Conservation (phyloP, 1,284 basidiomycete genomes). For the Austroboletus niveus region DNA sequence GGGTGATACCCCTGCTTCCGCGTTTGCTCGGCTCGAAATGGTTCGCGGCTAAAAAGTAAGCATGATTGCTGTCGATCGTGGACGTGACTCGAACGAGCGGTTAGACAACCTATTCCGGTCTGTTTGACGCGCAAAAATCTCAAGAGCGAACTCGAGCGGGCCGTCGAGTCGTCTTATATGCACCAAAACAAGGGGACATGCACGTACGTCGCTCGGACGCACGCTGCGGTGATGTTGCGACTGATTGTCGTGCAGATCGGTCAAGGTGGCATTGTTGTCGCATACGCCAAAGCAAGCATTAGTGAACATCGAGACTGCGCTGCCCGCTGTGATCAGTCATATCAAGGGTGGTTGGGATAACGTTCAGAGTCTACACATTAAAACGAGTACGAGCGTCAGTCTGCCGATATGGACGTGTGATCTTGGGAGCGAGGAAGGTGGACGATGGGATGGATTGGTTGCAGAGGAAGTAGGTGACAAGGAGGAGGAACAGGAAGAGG, state of each 20-base stretch:
- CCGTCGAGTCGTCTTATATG: conserved; percentile 92
- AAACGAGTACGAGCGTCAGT: conserved; percentile 83
- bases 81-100: conserved; percentile 1
- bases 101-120: conserved; percentile 91
- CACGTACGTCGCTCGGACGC: conserved; percentile 55
- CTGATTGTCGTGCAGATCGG: conserved; percentile 51
- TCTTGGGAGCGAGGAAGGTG: conserved; percentile 60
- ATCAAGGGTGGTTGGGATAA: conserved; percentile 90
- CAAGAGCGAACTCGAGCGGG: conserved; percentile 86
- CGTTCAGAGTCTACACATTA: conserved; percentile 87
- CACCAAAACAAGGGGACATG: conserved; percentile 91
- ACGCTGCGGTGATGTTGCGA: not conserved
- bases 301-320: conserved; percentile 75
- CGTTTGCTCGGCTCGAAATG: conserved; percentile 87
- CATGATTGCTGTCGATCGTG: conserved; percentile 1
- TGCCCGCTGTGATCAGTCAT: conserved; percentile 73
- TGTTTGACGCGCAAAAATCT: conserved; percentile 83
- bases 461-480: conserved; percentile 12
- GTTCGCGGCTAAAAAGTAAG: conserved; percentile 92
- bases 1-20: conserved; percentile 86
- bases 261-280: conserved; percentile 80
- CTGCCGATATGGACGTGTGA: conserved; percentile 88
- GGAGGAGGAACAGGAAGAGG: conserved; percentile 29
- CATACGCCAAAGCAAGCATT: conserved; percentile 75
- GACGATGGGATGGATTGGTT: conserved; percentile 59